Evolutionary conservation across 495 filamentous ascomycete species (phyloP), one percentile per base, ranked within the genome.

Genomic region (Zalerion maritima): DNA sequence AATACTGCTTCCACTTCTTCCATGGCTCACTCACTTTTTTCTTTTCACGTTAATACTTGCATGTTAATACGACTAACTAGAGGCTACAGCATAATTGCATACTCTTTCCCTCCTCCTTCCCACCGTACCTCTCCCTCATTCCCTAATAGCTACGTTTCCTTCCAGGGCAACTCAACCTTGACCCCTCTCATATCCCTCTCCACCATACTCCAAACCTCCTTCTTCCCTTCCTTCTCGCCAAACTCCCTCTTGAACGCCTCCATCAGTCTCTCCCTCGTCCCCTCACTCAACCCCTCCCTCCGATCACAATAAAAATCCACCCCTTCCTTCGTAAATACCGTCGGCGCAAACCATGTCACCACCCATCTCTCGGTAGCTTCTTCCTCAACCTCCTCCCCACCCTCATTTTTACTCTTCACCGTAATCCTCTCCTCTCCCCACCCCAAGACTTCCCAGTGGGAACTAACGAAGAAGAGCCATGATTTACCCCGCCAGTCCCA

Each of bases 401-500:
- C n/a, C n/a, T n/a, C n/a, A n/a, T n/a, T n/a, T n/a, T n/a, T n/a
- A n/a, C n/a, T n/a, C n/a, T n/a, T n/a, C n/a, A n/a, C n/a, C 22
- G 32, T n/a, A 9, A 37, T 10, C 30, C 26, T 31, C 23, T 46
- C 38, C 36, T 71, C 56, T 1, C 79, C 79, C 58, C 60, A 80
- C 3, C 76, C 78, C 23, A 86, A 45, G 10, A 81, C 51, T 59
- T 86, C 78, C 79, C 81, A 86, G 43, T 76, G 69, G 24, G 62
- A 69, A 21, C 51, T 55, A 14, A 73, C 72, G 28, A 82, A 64
- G 34, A 55, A 64, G 40, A 86, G 45, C 64, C 54, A 64, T 3
- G 76, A 74, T 37, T 68, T 76, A 3, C 81, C 80, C 15, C 75
- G 60, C 81, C 79, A 85, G 31, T 71, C 60, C 70, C 73, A 84